Percentiles rank a stretch among this genome's conserved stretches.
phyloP scores from a whole-genome alignment of 78 protist genomes.

The Protostelium mycophagum region DNA sequence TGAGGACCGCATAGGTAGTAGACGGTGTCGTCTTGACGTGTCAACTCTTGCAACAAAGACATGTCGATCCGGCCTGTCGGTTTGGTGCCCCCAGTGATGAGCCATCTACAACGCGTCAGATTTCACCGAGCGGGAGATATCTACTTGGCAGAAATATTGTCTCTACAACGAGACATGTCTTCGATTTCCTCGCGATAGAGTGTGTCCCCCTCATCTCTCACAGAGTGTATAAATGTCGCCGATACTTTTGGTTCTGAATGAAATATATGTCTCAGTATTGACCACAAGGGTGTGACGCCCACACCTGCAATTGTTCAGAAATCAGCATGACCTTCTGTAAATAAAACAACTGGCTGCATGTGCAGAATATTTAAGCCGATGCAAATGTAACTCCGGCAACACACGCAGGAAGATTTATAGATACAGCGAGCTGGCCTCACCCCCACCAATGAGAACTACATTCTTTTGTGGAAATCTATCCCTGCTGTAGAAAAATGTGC shows the following conservation, averaged over 20 bases:
- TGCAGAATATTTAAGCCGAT: no score
- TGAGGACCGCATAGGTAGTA: not conserved
- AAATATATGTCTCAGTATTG: not conserved
- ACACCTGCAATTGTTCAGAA: no score
- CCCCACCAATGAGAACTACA: not conserved
- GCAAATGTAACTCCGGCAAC: no score
- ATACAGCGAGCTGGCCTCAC: no score
- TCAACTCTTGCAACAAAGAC: not conserved
- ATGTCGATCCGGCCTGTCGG: not conserved
- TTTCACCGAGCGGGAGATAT: not conserved
- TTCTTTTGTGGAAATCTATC: not conserved
- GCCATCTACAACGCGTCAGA: not conserved
- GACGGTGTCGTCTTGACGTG: not conserved
- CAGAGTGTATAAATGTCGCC: not conserved
- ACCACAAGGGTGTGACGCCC: not conserved
- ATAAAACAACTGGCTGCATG: no score
- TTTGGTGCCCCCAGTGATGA: not conserved
- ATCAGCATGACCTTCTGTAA: no score
- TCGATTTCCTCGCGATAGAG: not conserved
- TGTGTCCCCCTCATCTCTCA: not conserved
- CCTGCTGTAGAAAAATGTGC: not conserved
- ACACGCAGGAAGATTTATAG: no score
- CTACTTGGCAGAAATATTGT: not conserved
- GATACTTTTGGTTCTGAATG: not conserved
- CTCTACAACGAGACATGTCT: not conserved